Evolutionary conservation across 2,329 filamentous ascomycete species (phyloP), one percentile per base, ranked within the genome.

Genomic region (Xylariaceae sp.): DNA sequence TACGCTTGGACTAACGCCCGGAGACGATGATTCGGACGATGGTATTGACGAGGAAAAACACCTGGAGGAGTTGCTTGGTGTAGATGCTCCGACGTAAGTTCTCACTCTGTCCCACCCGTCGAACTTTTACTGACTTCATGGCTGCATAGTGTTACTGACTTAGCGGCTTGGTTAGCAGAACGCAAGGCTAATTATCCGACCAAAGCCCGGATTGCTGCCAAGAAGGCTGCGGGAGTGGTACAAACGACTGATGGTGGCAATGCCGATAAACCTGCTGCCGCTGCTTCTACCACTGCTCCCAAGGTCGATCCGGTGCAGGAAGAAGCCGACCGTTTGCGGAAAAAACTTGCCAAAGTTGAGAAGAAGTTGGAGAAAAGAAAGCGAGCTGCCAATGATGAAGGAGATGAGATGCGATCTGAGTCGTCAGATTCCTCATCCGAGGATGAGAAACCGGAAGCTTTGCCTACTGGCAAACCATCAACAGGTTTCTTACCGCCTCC

Each of bases 121-220:
- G 4, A 20, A 49, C 20, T 26, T 51, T 44, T 40, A 37, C 42
- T 63, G 45, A 65, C 50, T 29, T 26, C 18, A 16, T 21, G 44
- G 7, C 23, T 60, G 42, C 19, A 21, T 52, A 85, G 81, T 54
- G 77, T 83, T 16, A 83, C 84, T 56, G 92, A 97, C 68, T 81
- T 97, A 52, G 82, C 85, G 20, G 84, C 85, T 6, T 98, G 91
- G 86, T 85, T 96, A 60, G 86, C 86, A 48, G 91, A 96, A 72
- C 86, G 93, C 56, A 89, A 82, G 69, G 88, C 85, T 62, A 87
- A 88, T 49, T 98, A 85, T 70, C 93, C 93, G 1, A 97, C 93
- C 2, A 84, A 85, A 70, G 84, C 85, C 56, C 86, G 90, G 52
- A 77, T 86, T 59, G 81, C 85, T 58, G 84, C 84, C 61, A 90